A percentile compares a stretch with the other conserved stretches of the same genome.
phyloP scores from a whole-genome alignment of 306 rosid genomes.

The cucumber (Cucumis sativus) region Cucumber_9930_V3 NC_026659.2:2174501-2175000 shows the following conservation, averaged over 20 bases:
- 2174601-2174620: not conserved
- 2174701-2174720: too few relatives aligned
- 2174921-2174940: constrained; percentile 57
- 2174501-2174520: not conserved
- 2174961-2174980: constrained; percentile 93
- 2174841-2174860: constrained; percentile 54
- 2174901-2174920: constrained; percentile 64
- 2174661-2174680: not conserved
- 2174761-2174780: too few relatives aligned
- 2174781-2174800: not conserved
- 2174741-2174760: not conserved
- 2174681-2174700: not conserved
- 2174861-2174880: constrained; percentile 56
- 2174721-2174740: not conserved
- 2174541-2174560: not conserved
- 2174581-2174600: not conserved
- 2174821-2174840: constrained; percentile 38
- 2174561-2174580: not conserved
- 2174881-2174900: constrained; percentile 54
- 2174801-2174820: not conserved
- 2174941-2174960: constrained; percentile 88
- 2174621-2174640: not conserved
- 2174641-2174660: not conserved
- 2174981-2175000: constrained; percentile 80
- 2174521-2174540: not conserved